These are phyloP conservation scores for Cenchrus purpureus DNA, from an alignment of 176 grass and related monocot genomes.

Conservation along the genomic window DNA sequence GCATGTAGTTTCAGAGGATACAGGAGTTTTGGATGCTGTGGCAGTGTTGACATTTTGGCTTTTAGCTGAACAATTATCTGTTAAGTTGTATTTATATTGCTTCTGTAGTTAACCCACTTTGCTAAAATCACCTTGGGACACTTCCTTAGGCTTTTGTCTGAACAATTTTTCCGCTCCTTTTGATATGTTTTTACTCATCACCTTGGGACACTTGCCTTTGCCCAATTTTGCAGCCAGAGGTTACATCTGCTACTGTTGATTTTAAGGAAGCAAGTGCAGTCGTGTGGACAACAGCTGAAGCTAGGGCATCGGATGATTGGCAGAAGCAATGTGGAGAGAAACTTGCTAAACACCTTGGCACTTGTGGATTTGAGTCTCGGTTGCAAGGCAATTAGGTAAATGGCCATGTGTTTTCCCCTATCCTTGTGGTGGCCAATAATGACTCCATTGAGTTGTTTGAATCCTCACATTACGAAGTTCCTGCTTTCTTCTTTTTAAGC, in stretches of 20 bases:
- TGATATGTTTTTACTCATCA: background rate
- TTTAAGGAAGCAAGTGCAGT: slow-evolving; percentile 68
- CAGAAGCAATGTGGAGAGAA: slow-evolving; percentile 72
- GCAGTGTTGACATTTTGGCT: background rate
- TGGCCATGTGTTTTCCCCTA: background rate
- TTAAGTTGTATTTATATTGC: background rate
- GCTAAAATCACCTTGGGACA: background rate
- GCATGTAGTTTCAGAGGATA: background rate
- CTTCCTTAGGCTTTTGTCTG: background rate
- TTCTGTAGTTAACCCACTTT: background rate
- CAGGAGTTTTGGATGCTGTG: background rate
- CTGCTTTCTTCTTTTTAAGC: background rate
- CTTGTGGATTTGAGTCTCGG: slow-evolving; percentile 84
- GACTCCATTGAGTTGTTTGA: background rate
- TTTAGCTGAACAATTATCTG: background rate
- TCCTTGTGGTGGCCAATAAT: background rate
- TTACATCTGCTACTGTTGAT: slow-evolving; percentile 71
- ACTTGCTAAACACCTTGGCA: slow-evolving; percentile 79
- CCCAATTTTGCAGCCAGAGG: slow-evolving; percentile 57
- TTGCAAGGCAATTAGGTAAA: slow-evolving; percentile 51
- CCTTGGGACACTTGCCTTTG: background rate
- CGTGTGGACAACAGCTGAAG: slow-evolving; percentile 63
- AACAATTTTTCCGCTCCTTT: background rate
- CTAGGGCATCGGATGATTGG: slow-evolving; percentile 59
- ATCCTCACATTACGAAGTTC: background rate